Percentiles rank a stretch among this genome's conserved stretches.
These are phyloP conservation scores for Quercus berberidifolia DNA, from an alignment of 306 rosid species.

Conservation along the genomic window DNA sequence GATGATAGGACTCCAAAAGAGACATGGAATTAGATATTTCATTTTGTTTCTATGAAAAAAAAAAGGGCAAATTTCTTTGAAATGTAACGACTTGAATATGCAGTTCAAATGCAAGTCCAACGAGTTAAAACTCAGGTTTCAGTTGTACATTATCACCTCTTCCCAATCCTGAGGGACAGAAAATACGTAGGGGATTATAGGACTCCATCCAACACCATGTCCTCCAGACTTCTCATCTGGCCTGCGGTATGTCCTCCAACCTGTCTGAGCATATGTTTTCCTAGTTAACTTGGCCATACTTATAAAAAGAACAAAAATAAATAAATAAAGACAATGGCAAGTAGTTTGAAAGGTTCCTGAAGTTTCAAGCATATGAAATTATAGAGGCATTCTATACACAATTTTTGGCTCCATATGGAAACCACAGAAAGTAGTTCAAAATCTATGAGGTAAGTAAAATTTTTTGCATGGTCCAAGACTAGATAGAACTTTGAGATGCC, in stretches of 20 bases:
- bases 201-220: constrained; percentile 99
- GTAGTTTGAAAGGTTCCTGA: too few relatives aligned
- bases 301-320: not conserved
- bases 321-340: not conserved
- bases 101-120: not conserved
- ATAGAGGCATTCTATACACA: not conserved
- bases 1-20: constrained; percentile 90
- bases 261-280: constrained; percentile 77
- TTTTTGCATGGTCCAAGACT: not conserved
- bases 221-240: constrained; percentile 99
- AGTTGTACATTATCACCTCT: constrained; percentile 52
- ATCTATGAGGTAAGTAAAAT: not conserved
- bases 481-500: not conserved
- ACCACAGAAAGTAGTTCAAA: not conserved
- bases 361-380: not conserved
- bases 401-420: too few relatives aligned
- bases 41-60: not conserved
- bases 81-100: not conserved
- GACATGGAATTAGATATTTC: not conserved
- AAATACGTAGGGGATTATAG: constrained; percentile 86
- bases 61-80: too few relatives aligned
- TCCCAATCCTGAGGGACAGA: constrained; percentile 90
- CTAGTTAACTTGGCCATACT: constrained; percentile 24
- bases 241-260: constrained; percentile 99
- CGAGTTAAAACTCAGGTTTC: not conserved